Conservation (phyloP, 352 stramenopile genomes). For the Phytophthora podocarpi region DNA sequence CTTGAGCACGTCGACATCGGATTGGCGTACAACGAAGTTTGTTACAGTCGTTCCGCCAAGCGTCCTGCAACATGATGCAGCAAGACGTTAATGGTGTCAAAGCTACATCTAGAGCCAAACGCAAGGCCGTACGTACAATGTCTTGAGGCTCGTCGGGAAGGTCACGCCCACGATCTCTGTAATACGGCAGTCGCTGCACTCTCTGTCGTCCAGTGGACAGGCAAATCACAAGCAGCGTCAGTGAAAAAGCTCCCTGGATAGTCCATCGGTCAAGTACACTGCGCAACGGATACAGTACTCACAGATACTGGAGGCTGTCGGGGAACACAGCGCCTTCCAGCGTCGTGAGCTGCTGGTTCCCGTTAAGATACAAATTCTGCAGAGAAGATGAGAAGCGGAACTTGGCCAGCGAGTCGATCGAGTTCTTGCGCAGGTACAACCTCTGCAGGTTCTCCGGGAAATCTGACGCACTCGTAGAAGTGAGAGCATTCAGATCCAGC, state of each 20-base stretch:
- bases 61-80: constrained; percentile 16
- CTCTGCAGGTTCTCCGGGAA: constrained; percentile 29
- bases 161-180: constrained; percentile 30
- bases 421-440: constrained; percentile 40
- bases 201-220: constrained; percentile 19
- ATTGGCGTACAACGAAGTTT: constrained; percentile 42
- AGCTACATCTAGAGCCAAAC: no score
- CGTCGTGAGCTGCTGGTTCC: constrained; percentile 47
- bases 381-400: constrained; percentile 35
- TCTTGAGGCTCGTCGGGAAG: constrained; percentile 41
- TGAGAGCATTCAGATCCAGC: constrained; percentile 32
- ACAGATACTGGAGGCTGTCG: constrained; percentile 43
- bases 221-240: constrained; percentile 16
- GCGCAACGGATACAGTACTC: constrained; percentile 3
- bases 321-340: constrained; percentile 52
- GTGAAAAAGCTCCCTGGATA: neutral
- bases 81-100: constrained; percentile 5
- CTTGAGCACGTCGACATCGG: constrained; percentile 38
- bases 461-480: constrained; percentile 18
- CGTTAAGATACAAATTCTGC: constrained; percentile 41
- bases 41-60: constrained; percentile 32
- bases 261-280: neutral
- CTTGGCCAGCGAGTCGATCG: constrained; percentile 36
- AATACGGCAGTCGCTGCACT: constrained; percentile 37
- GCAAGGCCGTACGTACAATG: constrained; percentile 38